phyloP scores from a whole-genome alignment of 352 stramenopile species.

The Phytophthora constricta region DNA sequence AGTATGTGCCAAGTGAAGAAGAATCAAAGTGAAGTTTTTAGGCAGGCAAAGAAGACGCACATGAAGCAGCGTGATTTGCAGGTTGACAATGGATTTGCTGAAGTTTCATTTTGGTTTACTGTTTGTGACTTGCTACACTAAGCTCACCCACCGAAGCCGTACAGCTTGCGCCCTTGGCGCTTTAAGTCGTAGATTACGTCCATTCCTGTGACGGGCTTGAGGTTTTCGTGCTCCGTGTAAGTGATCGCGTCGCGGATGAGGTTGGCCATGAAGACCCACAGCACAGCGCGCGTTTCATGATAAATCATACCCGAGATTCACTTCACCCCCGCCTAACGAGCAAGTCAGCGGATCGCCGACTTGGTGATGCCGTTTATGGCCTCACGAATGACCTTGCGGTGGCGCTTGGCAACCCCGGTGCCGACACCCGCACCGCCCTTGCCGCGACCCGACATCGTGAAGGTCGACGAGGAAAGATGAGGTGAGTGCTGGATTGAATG shows the following conservation, averaged over 20 bases:
- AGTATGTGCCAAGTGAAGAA: too few relatives aligned
- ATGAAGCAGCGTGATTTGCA: too few relatives aligned
- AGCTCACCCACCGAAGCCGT: slow-evolving; percentile 93
- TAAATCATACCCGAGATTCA: slow-evolving; percentile 97
- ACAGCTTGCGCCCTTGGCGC: slow-evolving; percentile 92
- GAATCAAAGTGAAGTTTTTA: too few relatives aligned
- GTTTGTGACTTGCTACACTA: too few relatives aligned
- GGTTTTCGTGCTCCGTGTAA: slow-evolving; percentile 93
- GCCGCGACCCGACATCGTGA: slow-evolving; percentile 67
- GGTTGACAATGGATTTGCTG: too few relatives aligned
- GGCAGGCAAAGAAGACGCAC: too few relatives aligned
- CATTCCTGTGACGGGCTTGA: slow-evolving; percentile 96
- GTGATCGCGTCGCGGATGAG: slow-evolving; percentile 94
- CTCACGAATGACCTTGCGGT: slow-evolving; percentile 75
- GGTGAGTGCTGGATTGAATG: too few relatives aligned
- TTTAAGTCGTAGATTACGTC: slow-evolving; percentile 97
- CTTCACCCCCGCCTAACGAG: slow-evolving; percentile 95
- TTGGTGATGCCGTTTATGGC: slow-evolving; percentile 90
- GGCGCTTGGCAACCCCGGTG: slow-evolving; percentile 70
- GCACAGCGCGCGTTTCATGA: slow-evolving; percentile 95
- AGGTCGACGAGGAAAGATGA: too few relatives aligned
- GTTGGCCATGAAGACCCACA: slow-evolving; percentile 98
- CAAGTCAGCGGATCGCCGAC: slow-evolving; percentile 95
- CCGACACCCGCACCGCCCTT: slow-evolving; percentile 68
- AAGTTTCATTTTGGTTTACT: too few relatives aligned